phyloP scores from a whole-genome alignment of 441 rosid species.

The Erysimum pusillum region DNA sequence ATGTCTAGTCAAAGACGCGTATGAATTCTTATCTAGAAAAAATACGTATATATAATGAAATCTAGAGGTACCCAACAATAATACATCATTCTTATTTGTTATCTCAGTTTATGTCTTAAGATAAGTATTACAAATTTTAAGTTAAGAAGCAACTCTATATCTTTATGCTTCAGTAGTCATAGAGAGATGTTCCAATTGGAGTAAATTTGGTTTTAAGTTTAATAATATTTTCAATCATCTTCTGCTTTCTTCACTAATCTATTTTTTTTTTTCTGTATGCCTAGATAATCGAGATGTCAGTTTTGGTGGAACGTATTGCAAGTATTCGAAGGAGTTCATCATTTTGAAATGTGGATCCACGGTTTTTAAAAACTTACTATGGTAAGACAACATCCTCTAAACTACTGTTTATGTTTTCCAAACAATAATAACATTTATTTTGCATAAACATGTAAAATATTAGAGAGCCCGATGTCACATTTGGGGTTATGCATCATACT shows the following conservation, averaged over 20 bases:
- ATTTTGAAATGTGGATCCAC: neutral
- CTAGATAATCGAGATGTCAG: neutral
- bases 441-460: neutral
- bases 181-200: neutral
- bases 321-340: neutral
- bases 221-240: too few relatives aligned
- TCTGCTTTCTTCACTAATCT: too few relatives aligned
- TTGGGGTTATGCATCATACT: neutral
- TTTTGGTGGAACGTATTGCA: neutral
- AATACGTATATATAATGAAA: neutral
- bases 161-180: too few relatives aligned
- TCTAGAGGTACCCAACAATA: neutral
- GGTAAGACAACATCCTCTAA: neutral
- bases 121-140: too few relatives aligned
- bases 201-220: too few relatives aligned
- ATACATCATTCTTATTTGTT: too few relatives aligned
- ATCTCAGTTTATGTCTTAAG: neutral
- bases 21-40: neutral
- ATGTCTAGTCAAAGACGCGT: neutral
- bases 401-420: neutral
- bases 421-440: neutral
- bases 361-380: neutral
- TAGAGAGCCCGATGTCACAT: neutral
- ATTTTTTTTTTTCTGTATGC: neutral
- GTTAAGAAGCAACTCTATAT: neutral